These are phyloP conservation scores for Citrullus amarus DNA, from an alignment of 306 rosid genomes.

Conservation along the genomic window DNA sequence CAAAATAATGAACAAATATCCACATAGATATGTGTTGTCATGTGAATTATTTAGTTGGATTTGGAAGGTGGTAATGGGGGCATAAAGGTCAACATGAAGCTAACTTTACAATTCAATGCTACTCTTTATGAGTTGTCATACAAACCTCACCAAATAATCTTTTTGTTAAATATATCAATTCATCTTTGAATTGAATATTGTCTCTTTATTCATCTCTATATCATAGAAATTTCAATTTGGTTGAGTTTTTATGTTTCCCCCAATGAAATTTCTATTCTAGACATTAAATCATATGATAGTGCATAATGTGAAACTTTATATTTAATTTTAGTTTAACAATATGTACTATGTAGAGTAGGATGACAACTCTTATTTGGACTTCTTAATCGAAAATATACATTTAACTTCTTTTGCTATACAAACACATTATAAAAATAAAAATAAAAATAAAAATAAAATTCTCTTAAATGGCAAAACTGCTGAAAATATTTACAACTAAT, in stretches of 20 bases:
- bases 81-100: not conserved
- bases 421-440: too few relatives aligned
- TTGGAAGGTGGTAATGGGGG: not conserved
- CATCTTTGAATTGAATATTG: not conserved
- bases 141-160: not conserved
- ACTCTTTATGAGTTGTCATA: not conserved
- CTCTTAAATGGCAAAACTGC: too few relatives aligned
- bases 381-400: too few relatives aligned
- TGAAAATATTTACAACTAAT: too few relatives aligned
- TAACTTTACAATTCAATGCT: not conserved
- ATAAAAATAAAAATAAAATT: too few relatives aligned
- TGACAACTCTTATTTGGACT: too few relatives aligned
- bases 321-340: too few relatives aligned
- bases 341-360: too few relatives aligned
- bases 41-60: not conserved
- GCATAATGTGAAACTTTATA: too few relatives aligned
- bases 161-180: not conserved
- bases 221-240: not conserved
- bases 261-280: too few relatives aligned
- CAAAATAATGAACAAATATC: not conserved
- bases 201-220: not conserved
- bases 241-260: not conserved
- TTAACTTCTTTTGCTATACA: too few relatives aligned
- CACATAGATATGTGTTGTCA: not conserved
- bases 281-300: too few relatives aligned